Percentiles rank a stretch among this genome's conserved stretches.
Evolutionary conservation across 495 filamentous ascomycete genomes (phyloP).

Genomic region (Daldinia loculata): DNA sequence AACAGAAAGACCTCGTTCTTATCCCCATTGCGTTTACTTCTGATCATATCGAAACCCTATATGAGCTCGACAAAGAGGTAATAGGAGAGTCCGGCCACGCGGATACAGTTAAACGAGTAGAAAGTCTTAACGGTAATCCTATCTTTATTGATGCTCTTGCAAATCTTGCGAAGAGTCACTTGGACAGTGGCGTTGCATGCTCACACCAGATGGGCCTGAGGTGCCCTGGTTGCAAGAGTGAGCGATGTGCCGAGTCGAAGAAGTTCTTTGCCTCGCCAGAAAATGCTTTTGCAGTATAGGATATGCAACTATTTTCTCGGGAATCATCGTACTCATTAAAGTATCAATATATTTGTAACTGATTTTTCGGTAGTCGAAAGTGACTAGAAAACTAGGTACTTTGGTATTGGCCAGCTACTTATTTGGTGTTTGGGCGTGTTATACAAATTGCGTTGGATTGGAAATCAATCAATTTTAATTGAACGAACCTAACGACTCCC

Average conservation of each 20-base stretch:
- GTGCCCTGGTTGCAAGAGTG: conserved; percentile 93
- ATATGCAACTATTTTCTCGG: not conserved
- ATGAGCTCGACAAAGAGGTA: conserved; percentile 94
- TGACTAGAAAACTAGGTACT: not conserved
- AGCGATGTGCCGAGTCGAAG: conserved; percentile 89
- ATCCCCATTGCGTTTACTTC: conserved; percentile 98
- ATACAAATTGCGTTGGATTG: not conserved
- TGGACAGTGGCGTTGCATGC: conserved; percentile 70
- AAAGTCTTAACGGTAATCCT: conserved; percentile 91
- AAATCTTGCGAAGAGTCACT: conserved; percentile 80
- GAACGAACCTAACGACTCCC: not conserved
- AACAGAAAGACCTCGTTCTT: conserved; percentile 87
- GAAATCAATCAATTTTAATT: not conserved
- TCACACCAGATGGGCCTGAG: conserved; percentile 88
- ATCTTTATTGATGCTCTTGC: conserved; percentile 93
- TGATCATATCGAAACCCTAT: conserved; percentile 98
- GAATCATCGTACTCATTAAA: not conserved
- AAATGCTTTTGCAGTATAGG: conserved; percentile 39
- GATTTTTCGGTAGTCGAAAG: not conserved
- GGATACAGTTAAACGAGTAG: conserved; percentile 84
- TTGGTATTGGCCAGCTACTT: not conserved
- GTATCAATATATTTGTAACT: not conserved
- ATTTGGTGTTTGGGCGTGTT: not conserved
- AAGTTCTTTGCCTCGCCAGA: conserved; percentile 80
- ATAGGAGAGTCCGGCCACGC: conserved; percentile 86